These are phyloP conservation scores for Knufia petricola DNA, from an alignment of 2,329 filamentous ascomycete genomes.

Conservation along the genomic window DNA sequence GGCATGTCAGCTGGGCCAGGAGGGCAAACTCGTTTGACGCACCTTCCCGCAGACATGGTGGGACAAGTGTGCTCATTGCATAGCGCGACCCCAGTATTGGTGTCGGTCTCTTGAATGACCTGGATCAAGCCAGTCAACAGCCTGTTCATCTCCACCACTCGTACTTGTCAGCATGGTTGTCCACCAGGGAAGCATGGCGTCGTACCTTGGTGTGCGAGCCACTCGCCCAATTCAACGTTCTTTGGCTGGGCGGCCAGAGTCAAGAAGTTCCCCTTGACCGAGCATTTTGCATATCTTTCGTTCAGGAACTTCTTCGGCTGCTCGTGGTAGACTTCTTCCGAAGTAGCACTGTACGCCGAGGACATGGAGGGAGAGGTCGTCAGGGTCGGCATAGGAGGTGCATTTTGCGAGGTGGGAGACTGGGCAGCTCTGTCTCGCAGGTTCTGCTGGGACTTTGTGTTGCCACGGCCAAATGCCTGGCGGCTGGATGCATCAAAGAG, in stretches of 20 bases:
- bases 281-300: conserved; percentile 60
- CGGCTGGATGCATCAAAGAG: conserved; percentile 28
- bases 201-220: conserved; percentile 88
- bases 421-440: conserved; percentile 23
- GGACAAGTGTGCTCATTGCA: conserved; percentile 80
- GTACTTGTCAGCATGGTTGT: conserved; percentile 13
- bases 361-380: conserved; percentile 33
- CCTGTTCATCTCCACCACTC: conserved; percentile 87
- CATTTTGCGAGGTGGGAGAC: conserved; percentile 24
- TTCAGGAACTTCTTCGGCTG: conserved; percentile 42
- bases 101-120: conserved; percentile 77
- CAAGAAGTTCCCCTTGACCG: conserved; percentile 96
- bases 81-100: conserved; percentile 61
- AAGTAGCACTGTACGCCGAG: conserved; percentile 30
- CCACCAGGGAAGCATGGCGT: conserved; percentile 7
- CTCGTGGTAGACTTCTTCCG: conserved; percentile 30
- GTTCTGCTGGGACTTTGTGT: conserved; percentile 36
- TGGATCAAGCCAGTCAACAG: conserved; percentile 82
- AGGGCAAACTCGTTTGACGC: conserved; percentile 37
- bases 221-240: conserved; percentile 88
- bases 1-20: conserved; percentile 17
- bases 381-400: conserved; percentile 26
- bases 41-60: conserved; percentile 90
- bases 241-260: conserved; percentile 86
- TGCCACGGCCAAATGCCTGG: conserved; percentile 40